phyloP scores from a whole-genome alignment of 2,329 filamentous ascomycete genomes.

The Thelonectria rubi region DNA sequence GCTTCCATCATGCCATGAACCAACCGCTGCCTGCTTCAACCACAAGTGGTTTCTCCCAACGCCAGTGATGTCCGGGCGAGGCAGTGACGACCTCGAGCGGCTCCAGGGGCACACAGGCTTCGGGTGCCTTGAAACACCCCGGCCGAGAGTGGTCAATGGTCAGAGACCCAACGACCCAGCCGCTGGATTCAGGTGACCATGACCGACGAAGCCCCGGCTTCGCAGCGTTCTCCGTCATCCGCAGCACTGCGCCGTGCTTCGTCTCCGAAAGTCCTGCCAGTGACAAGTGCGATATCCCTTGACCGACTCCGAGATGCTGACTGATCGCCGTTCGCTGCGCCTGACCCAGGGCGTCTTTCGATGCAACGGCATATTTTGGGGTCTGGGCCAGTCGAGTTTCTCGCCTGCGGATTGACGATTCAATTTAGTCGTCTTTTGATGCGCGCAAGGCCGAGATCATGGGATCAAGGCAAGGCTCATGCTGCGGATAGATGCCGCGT shows the following conservation, averaged over 20 bases:
- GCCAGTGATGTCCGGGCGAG: constrained; percentile 12
- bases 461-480: constrained; percentile 29
- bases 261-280: constrained; percentile 34
- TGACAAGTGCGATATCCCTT: constrained; percentile 21
- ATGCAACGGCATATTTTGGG: constrained; percentile 25
- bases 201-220: constrained; percentile 39
- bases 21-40: constrained; percentile 13
- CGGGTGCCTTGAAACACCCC: constrained; percentile 14
- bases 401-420: constrained; percentile 13
- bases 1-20: constrained; percentile 14
- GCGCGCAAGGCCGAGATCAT: constrained; percentile 31
- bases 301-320: constrained; percentile 32
- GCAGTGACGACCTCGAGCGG: constrained; percentile 13
- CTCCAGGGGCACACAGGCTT: constrained; percentile 11
- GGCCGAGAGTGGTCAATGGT: constrained; percentile 19
- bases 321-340: constrained; percentile 39
- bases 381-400: constrained; percentile 27
- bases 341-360: constrained; percentile 34
- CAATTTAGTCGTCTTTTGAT: constrained; percentile 27
- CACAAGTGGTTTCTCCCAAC: constrained; percentile 24
- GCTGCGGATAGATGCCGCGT: constrained; percentile 39
- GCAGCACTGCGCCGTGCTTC: constrained; percentile 42
- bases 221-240: constrained; percentile 33
- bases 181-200: constrained; percentile 35
- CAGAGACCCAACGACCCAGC: constrained; percentile 28